A percentile compares a stretch with the other conserved stretches of the same genome.
Conservation (phyloP, 2,329 filamentous ascomycete species). For the Fusarium pininemorale region DNA sequence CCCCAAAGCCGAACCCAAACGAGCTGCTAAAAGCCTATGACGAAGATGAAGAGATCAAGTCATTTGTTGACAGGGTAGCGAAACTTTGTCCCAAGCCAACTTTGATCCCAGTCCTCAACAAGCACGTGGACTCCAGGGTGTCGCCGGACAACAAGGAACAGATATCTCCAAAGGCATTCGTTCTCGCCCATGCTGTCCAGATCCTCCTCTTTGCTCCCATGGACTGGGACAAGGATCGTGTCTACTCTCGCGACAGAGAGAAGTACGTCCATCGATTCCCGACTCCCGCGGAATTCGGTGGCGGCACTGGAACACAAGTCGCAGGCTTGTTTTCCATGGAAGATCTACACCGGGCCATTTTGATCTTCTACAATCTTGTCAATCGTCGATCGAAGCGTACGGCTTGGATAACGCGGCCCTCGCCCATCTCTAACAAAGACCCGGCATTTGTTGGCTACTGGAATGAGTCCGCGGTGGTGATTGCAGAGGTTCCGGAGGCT, state of each 20-base stretch:
- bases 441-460: accelerated
- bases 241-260: background rate
- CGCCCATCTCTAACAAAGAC: accelerated
- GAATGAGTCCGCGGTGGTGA: background rate
- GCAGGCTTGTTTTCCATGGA: background rate
- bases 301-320: too few relatives aligned
- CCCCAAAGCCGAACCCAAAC: background rate
- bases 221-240: background rate
- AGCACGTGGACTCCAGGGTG: background rate
- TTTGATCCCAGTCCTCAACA: accelerated
- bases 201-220: background rate
- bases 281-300: background rate
- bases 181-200: accelerated
- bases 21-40: accelerated
- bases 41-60: background rate
- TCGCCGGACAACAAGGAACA: accelerated
- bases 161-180: accelerated
- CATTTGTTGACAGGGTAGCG: accelerated
- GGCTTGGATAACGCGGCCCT: background rate
- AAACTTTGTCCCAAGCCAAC: background rate
- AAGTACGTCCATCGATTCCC: background rate
- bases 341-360: background rate
- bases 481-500: background rate
- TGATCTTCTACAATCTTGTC: background rate
- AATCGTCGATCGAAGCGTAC: background rate